Base-by-base conservation (phyloP, 225 moss, liverwort and hornwort species). In the Bryoerythrophyllum caledonicum region DNA sequence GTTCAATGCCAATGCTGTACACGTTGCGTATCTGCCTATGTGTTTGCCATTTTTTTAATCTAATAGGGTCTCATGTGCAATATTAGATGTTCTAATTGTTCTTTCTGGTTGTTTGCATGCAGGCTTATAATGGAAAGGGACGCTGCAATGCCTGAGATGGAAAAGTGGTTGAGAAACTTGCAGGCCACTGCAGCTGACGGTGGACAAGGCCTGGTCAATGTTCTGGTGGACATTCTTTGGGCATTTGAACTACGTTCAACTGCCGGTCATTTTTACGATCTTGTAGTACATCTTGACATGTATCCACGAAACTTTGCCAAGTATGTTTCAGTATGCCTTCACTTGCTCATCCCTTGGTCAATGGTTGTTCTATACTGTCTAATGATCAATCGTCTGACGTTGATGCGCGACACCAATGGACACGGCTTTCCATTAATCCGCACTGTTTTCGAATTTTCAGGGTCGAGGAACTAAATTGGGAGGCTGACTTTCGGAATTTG, bases 151-250 rank as follows among this genome's bases (percentile, higher is more conserved):
- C 19, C 70, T 70, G 93, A 90, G 41, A 70, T 88, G 54, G 95
- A 91, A 40, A 73, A 67, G 53, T 89, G 95, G 89, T 87, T 88
- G 53, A 85, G 79, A 65, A 60, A 68, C 32, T 75, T 95, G 40
- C 85, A 80, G 44, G 78, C 60, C 8, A 78, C 83, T 51, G 78
- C 90, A 68, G 81, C 83, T 83, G 95, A 90, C 75, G 86, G 73
- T 66, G 99, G 93, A 49, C 85, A 90, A 63, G 93, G 90, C 62
- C 74, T 95, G 81, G 76, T 95, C 58, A 99, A 93, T 81, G 90
- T 88, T 66, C 73, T 93, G 60, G 79, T 85, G 74, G 95, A 99
- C 73, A 83, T 92, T 27, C 82, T 95, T 46, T 99, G 99, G 99
- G 95, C 93, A 70, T 99, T 95, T 74, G 82, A 86, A 67, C 84